Base-by-base conservation (phyloP, 1,284 basidiomycete genomes). In the Vanrija pseudolonga region DNA sequence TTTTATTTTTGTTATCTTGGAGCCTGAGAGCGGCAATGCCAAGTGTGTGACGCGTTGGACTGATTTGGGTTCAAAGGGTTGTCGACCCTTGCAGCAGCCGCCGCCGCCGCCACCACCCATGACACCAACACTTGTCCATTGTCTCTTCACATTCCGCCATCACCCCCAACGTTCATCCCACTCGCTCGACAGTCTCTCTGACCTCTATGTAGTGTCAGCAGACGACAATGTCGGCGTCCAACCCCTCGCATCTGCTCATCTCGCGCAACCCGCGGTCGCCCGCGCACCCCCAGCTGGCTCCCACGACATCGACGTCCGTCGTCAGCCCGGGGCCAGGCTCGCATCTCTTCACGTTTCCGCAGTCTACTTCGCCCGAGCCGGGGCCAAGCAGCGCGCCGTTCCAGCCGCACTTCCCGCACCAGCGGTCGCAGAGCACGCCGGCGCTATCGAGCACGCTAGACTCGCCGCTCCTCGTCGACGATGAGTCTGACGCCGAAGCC, bases 201-300 rank as follows among this genome's bases (percentile, higher is more conserved):
- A 32, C 32, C 12, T 32, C 8, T 12, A 40, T 40, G 39, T 40
- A 40, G 39, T 15, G 19, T 40, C 39, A 40, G n/a, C 39, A 40
- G 32, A 32, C 32, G 47, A 45, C 50, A 20, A 65, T 66, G 57
- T 56, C 63, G 12, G 56, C 57, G 1, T 65, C 66, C 14, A 75
- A 73, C 55, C 73, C 73, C 6, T 73, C 73, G 0, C 72, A 75
- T 43, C 61, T 73, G 4, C 69, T 75, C 28, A 68, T 75, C 50
- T 68, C 64, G 6, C 64, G 73, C 18, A 73, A 75, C 45, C 68
- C 71, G 6, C 61, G 72, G 40, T 71, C 69, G 18, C 69, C 67
- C 0, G 72, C 72, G 1, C 71, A 69, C 50, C 72, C 71, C 0
- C 72, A 71, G 51, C 64, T 72, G 20, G 69, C 66, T 11, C 63